These are phyloP conservation scores for Trichoderma citrinoviride DNA, from an alignment of 2,329 filamentous ascomycete genomes.

Conservation along the genomic window DNA sequence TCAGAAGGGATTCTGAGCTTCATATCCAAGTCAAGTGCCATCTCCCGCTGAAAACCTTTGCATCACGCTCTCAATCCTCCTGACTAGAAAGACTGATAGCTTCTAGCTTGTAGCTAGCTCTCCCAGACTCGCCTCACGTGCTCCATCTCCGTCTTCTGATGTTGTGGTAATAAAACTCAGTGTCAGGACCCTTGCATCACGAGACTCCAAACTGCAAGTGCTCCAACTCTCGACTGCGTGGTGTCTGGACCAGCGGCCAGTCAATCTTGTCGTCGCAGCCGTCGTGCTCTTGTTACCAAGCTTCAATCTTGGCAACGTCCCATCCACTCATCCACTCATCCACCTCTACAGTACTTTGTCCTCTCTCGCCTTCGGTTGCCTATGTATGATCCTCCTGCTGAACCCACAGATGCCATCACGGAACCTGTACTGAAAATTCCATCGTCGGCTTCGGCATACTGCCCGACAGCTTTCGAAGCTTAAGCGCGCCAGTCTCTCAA, in stretches of 20 bases:
- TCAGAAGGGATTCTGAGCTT: neutral
- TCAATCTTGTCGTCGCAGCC: conserved; percentile 30
- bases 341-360: conserved; percentile 32
- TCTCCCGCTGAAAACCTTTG: too few relatives aligned
- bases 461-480: conserved; percentile 43
- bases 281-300: conserved; percentile 40
- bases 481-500: conserved; percentile 43
- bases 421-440: conserved; percentile 43
- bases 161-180: neutral
- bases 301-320: conserved; percentile 41
- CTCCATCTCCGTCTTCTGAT: neutral
- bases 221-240: neutral
- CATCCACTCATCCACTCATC: conserved; percentile 44
- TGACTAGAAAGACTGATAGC: conserved; percentile 1
- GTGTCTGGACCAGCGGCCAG: conserved; percentile 6
- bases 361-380: conserved; percentile 36
- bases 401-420: conserved; percentile 40
- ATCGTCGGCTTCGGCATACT: conserved; percentile 41
- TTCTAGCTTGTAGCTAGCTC: neutral
- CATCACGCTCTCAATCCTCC: neutral
- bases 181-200: neutral
- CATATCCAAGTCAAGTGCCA: neutral
- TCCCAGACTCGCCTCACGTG: conserved; percentile 1
- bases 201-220: neutral
- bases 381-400: conserved; percentile 38